Conservation (phyloP, 257 asterid species). For the Primulina huaijiensis region DNA sequence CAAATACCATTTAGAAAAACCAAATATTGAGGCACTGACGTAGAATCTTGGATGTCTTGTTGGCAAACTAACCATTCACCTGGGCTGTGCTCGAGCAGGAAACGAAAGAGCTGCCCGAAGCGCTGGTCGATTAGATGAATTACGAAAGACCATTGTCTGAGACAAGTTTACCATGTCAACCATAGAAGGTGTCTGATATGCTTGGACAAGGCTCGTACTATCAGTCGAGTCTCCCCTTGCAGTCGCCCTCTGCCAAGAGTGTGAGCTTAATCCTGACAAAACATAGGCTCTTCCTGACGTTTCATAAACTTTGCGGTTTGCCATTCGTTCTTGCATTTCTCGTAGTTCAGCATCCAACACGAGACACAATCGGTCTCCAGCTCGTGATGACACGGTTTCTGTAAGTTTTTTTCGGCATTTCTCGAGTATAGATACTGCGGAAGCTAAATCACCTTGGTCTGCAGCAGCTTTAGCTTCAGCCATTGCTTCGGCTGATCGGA, state of each 20-base stretch:
- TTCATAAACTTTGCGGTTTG: slow-evolving; percentile 59
- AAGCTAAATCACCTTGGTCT: slow-evolving; percentile 58
- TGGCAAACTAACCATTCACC: slow-evolving; percentile 37
- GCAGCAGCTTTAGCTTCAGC: slow-evolving; percentile 72
- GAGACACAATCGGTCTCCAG: slow-evolving; percentile 57
- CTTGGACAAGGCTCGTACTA: slow-evolving; percentile 55
- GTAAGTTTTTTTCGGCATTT: slow-evolving; percentile 45
- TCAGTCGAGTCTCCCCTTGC: slow-evolving; percentile 84
- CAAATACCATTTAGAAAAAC: slow-evolving; percentile 11
- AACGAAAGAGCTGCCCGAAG: slow-evolving; percentile 46
- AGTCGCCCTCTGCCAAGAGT: slow-evolving; percentile 95
- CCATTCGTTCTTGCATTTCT: slow-evolving; percentile 94
- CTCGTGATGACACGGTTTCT: slow-evolving; percentile 54
- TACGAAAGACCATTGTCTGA: slow-evolving; percentile 56
- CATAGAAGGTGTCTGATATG: slow-evolving; percentile 92
- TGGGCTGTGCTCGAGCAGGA: slow-evolving; percentile 39
- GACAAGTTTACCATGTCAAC: slow-evolving; percentile 83
- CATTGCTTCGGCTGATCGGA: slow-evolving; percentile 75
- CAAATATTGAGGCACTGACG: not conserved
- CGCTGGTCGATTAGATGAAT: slow-evolving; percentile 38
- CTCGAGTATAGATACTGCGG: slow-evolving; percentile 55
- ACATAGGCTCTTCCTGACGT: slow-evolving; percentile 87
- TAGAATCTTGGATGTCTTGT: not conserved
- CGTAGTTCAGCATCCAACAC: slow-evolving; percentile 62
- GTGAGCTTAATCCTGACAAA: slow-evolving; percentile 90